Base-by-base conservation (phyloP, 192 early-diverging fungal genomes). In the Coemansia erecta region DNA sequence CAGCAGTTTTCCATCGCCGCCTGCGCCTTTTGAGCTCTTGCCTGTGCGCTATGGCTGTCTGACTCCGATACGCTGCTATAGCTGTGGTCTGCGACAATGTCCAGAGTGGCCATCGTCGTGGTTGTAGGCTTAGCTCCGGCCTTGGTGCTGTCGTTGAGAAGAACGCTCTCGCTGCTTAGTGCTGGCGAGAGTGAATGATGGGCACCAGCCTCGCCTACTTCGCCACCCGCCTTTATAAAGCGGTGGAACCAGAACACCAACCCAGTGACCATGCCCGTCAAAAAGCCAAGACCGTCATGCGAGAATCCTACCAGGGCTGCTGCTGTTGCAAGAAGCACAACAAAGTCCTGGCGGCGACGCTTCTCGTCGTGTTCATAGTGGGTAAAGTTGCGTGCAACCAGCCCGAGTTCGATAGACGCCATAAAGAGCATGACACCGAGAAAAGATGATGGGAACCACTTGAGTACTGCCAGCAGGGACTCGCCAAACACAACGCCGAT, bases 381-480 rank as follows among this genome's bases (percentile, higher is more conserved):
- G n/a, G 61, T 58, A 59, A 77, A 70, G 66, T 82, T 68, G 58
- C 80, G 70, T 8, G 84, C 82, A 2, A 82, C 83, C 13, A 77
- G 76, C 5, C 81, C 79, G 53, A 95, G 72, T 72, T 94, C 92
- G 13, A 89, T 72, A 48, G 91, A 87, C 35, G 92, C 85, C 51
- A 91, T 83, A 65, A 92, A 89, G 33, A 96, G 73, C 90, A 96
- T 90, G 33, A 96, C 89, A 43, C 89, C 92, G 33, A 96, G 73
- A 35, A 94, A 75, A 0, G 91, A 87, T 15, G 64, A 80, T 7
- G 94, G 94, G 64, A 93, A 92, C 47, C 73, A 68, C 40, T 79
- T 58, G 53, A 96, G 82, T 8, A 96, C 53, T 1, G 70, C 85
- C 26, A 88, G 68, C 47, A 96, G 81, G 7, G 92, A 90, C 37